Conservation (phyloP, 2,329 filamentous ascomycete genomes). For the Penicillium crustosum region DNA sequence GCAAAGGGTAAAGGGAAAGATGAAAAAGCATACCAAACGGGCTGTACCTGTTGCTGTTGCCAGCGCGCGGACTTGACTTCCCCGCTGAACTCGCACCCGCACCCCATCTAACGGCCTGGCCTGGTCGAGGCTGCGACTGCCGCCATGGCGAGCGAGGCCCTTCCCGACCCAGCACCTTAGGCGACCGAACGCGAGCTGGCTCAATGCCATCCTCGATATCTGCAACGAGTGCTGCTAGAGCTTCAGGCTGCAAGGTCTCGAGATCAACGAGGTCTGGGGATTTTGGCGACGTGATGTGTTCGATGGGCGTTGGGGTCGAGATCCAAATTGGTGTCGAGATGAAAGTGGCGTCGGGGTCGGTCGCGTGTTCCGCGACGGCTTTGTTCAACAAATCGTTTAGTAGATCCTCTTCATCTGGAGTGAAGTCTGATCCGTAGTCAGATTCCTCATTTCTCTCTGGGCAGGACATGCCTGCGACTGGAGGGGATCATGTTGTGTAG, state of each 20-base stretch:
- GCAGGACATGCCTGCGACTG: conserved; percentile 37
- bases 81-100: conserved; percentile 20
- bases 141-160: conserved; percentile 33
- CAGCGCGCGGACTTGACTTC: conserved; percentile 29
- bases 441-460: conserved; percentile 27
- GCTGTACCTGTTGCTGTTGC: conserved; percentile 26
- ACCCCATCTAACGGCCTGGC: conserved; percentile 12
- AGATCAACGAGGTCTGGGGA: conserved; percentile 10
- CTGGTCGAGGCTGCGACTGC: conserved; percentile 20
- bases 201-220: conserved; percentile 49
- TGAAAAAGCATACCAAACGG: conserved; percentile 33
- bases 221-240: conserved; percentile 24
- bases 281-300: conserved; percentile 6
- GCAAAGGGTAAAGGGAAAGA: conserved; percentile 43
- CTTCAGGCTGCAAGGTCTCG: conserved; percentile 19
- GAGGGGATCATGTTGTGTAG: conserved; percentile 23
- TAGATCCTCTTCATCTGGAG: conserved; percentile 56
- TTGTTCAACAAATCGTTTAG: conserved; percentile 53
- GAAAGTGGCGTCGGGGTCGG: conserved; percentile 19
- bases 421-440: conserved; percentile 66
- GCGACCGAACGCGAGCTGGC: conserved; percentile 38
- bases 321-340: conserved; percentile 17
- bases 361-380: conserved; percentile 38
- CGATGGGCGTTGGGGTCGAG: conserved; percentile 19
- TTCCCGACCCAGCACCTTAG: conserved; percentile 45